phyloP scores from a whole-genome alignment of 352 stramenopile genomes.

The Phytophthora multivora region DNA sequence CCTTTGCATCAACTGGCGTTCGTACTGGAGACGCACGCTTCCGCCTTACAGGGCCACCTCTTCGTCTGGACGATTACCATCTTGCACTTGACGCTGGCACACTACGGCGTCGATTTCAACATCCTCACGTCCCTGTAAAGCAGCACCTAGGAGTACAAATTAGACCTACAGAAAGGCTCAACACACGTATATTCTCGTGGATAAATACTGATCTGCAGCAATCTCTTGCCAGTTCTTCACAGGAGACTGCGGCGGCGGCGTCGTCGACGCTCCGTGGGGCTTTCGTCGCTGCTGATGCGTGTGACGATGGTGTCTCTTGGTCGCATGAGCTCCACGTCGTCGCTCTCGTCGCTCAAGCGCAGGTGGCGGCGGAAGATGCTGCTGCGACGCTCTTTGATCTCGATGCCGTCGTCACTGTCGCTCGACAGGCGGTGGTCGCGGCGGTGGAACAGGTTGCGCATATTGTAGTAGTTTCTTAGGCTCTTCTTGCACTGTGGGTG shows the following conservation, averaged over 20 bases:
- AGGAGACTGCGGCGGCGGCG: slow-evolving; percentile 23
- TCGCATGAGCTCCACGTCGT: slow-evolving; percentile 43
- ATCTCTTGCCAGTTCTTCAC: slow-evolving; percentile 5
- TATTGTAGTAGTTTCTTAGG: slow-evolving; percentile 2
- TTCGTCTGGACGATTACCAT: slow-evolving; percentile 19
- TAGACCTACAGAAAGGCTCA: too few relatives aligned
- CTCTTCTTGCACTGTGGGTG: slow-evolving; percentile 12
- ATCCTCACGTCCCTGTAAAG: neutral
- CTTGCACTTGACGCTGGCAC: slow-evolving; percentile 25
- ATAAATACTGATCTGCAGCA: too few relatives aligned
- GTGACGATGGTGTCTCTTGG: slow-evolving; percentile 48
- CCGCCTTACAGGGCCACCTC: slow-evolving; percentile 23
- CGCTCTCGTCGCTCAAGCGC: slow-evolving; percentile 18
- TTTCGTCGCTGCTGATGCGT: slow-evolving; percentile 26
- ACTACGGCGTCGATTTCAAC: slow-evolving; percentile 20
- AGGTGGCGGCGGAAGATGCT: slow-evolving; percentile 28
- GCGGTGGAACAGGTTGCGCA: slow-evolving; percentile 45
- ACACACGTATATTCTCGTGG: neutral
- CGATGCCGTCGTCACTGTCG: slow-evolving; percentile 16
- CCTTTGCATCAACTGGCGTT: slow-evolving; percentile 37
- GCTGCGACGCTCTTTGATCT: slow-evolving; percentile 34
- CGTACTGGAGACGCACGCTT: slow-evolving; percentile 33
- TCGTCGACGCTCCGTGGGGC: slow-evolving; percentile 24
- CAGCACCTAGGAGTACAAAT: too few relatives aligned
- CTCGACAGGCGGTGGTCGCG: slow-evolving; percentile 22